Evolutionary conservation across 495 filamentous ascomycete genomes (phyloP).

Genomic region (Aspergillus nidulans): DNA sequence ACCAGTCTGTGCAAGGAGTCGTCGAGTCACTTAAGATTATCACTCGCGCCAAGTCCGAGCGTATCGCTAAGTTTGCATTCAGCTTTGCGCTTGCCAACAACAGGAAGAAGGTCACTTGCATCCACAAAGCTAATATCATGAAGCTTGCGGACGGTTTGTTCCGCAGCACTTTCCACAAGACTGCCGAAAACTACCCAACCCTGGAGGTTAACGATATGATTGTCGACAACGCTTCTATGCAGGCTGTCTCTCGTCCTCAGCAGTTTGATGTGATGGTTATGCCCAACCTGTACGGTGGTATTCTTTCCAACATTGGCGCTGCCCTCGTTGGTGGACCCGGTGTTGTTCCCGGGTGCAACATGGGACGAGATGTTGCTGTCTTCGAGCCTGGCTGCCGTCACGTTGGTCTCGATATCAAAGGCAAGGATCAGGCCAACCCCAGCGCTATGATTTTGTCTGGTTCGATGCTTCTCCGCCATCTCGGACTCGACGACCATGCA

Average conservation of each 20-base stretch:
- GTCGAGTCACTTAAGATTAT: slow-evolving; percentile 99
- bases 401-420: slow-evolving; percentile 98
- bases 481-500: slow-evolving; percentile 94
- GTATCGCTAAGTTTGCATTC: slow-evolving; percentile 97
- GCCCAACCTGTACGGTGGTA: slow-evolving; percentile 98
- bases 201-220: slow-evolving; percentile 98
- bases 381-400: slow-evolving; percentile 99
- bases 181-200: slow-evolving; percentile 88
- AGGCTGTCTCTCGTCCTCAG: slow-evolving; percentile 90
- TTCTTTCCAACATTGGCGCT: slow-evolving; percentile 97
- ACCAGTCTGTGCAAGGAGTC: slow-evolving; percentile 94
- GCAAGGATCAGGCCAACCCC: slow-evolving; percentile 98
- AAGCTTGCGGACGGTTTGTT: slow-evolving; percentile 98
- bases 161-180: slow-evolving; percentile 90
- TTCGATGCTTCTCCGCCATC: slow-evolving; percentile 92
- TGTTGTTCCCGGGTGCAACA: slow-evolving; percentile 97
- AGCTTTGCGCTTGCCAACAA: slow-evolving; percentile 96
- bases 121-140: slow-evolving; percentile 99
- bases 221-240: slow-evolving; percentile 99
- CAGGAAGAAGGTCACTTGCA: slow-evolving; percentile 97
- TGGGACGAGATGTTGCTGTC: slow-evolving; percentile 96
- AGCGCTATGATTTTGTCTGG: slow-evolving; percentile 92
- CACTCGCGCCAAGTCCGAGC: slow-evolving; percentile 96
- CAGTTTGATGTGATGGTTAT: slow-evolving; percentile 99
- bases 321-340: slow-evolving; percentile 97